A percentile compares a stretch with the other conserved stretches of the same genome.
Conservation (phyloP, 257 asterid genomes). For the Plantago major region DNA sequence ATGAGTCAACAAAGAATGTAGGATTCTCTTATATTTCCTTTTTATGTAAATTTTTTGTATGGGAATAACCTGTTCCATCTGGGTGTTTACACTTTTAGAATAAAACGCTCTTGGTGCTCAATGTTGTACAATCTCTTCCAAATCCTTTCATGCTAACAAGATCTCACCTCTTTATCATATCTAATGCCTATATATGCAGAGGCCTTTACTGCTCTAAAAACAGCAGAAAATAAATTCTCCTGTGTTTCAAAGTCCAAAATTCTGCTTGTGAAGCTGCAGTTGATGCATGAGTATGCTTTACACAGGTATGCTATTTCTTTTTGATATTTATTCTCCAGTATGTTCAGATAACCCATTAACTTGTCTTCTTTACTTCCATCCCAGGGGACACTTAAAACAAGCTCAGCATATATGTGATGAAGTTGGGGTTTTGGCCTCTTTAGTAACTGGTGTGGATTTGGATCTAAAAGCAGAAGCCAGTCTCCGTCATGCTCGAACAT, state of each 20-base stretch:
- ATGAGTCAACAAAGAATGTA: too few species aligned
- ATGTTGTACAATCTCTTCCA: not conserved
- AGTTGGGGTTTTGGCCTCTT: conserved; percentile 83
- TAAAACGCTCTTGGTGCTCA: not conserved
- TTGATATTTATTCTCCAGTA: conserved; percentile 15
- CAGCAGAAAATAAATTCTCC: conserved; percentile 73
- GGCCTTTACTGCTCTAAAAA: conserved; percentile 78
- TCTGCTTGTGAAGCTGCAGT: conserved; percentile 69
- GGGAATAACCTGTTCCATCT: not conserved
- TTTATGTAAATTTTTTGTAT: conserved; percentile 1
- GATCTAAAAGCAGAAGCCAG: conserved; percentile 85
- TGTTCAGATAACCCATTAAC: conserved; percentile 19
- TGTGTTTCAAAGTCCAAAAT: conserved; percentile 77
- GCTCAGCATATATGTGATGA: conserved; percentile 85
- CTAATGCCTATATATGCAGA: conserved; percentile 35
- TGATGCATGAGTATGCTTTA: conserved; percentile 84
- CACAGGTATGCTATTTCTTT: conserved; percentile 46
- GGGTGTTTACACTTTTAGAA: not conserved
- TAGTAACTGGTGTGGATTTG: conserved; percentile 90
- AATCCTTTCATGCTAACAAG: conserved; percentile 8
- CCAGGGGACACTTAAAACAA: conserved; percentile 75
- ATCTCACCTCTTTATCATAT: conserved; percentile 13
- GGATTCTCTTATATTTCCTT: too few species aligned
- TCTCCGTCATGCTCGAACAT: conserved; percentile 83
- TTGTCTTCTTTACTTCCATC: conserved; percentile 20